Evolutionary conservation across 176 grass and related monocot genomes (phyloP).

Genomic region (Oryza officinalis): DNA sequence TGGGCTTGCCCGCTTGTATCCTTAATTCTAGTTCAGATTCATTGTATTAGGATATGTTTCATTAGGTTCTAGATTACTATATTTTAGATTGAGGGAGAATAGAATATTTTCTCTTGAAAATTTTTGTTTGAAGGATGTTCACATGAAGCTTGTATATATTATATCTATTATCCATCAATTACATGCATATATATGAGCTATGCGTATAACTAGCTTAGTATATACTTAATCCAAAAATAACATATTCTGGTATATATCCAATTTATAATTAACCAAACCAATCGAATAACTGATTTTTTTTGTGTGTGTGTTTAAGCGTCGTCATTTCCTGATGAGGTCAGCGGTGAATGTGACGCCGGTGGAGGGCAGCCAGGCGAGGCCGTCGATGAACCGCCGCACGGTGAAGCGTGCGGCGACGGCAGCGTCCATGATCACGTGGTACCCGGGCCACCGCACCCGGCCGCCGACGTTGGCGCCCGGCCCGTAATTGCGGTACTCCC

Average conservation of each 20-base stretch:
- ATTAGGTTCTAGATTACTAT: no score
- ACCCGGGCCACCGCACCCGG: conserved; percentile 76
- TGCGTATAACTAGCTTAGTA: not conserved
- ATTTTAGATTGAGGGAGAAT: no score
- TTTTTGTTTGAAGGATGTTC: no score
- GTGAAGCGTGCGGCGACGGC: conserved; percentile 63
- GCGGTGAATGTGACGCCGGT: conserved; percentile 73
- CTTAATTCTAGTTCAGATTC: no score
- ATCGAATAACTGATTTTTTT: not conserved
- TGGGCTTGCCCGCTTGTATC: no score
- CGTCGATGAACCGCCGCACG: conserved; percentile 80
- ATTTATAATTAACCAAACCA: not conserved
- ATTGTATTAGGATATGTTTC: no score
- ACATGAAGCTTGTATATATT: no score
- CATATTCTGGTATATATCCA: not conserved
- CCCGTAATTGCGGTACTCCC: conserved; percentile 79
- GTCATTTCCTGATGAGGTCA: conserved; percentile 62
- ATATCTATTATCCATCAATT: no score
- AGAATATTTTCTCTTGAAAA: no score
- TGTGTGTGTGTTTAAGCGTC: not conserved
- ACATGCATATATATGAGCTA: not conserved
- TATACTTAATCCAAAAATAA: not conserved
- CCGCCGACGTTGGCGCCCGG: conserved; percentile 51
- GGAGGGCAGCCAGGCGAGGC: conserved; percentile 68
- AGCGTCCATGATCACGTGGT: conserved; percentile 70